Conservation (phyloP, 139 green algal species). For the Marvania coccoides region DNA sequence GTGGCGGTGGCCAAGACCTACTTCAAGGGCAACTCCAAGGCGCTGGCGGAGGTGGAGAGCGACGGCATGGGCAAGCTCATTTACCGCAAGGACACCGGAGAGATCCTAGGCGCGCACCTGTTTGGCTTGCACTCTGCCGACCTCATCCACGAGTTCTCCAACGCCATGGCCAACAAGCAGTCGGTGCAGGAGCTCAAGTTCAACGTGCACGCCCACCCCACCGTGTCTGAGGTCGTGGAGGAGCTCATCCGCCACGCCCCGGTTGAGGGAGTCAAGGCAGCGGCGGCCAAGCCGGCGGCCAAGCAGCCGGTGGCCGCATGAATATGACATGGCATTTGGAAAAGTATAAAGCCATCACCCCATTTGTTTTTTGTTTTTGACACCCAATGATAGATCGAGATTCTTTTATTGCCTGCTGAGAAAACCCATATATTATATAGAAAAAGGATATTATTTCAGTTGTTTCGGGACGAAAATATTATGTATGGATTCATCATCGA, state of each 20-base stretch:
- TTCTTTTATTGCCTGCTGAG: not conserved
- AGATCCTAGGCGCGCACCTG: slow-evolving; percentile 95
- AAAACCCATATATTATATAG: not conserved
- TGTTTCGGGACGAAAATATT: no score
- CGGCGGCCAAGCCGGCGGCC: slow-evolving; percentile 16
- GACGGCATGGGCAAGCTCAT: slow-evolving; percentile 98
- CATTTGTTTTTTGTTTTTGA: slow-evolving; percentile 8
- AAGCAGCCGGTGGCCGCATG: slow-evolving; percentile 34
- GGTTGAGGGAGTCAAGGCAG: slow-evolving; percentile 1
- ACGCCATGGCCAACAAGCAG: slow-evolving; percentile 85
- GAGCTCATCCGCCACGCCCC: slow-evolving; percentile 27
- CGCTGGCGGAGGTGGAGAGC: slow-evolving; percentile 92
- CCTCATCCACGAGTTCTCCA: slow-evolving; percentile 98
- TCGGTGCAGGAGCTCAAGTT: slow-evolving; percentile 95
- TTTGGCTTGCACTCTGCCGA: slow-evolving; percentile 95
- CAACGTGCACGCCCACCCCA: slow-evolving; percentile 97
- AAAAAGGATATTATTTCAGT: not conserved
- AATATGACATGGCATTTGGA: no score
- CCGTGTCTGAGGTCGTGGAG: slow-evolving; percentile 83
- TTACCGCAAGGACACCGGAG: slow-evolving; percentile 90
- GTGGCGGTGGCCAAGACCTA: slow-evolving; percentile 90
- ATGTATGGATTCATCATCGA: no score
- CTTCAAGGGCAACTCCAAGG: slow-evolving; percentile 99
- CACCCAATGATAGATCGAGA: not conserved
- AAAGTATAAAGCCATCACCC: no score